These are phyloP conservation scores for Taiozyma sp. DNA, from an alignment of 1,139 yeast species.

Conservation along the genomic window DNA sequence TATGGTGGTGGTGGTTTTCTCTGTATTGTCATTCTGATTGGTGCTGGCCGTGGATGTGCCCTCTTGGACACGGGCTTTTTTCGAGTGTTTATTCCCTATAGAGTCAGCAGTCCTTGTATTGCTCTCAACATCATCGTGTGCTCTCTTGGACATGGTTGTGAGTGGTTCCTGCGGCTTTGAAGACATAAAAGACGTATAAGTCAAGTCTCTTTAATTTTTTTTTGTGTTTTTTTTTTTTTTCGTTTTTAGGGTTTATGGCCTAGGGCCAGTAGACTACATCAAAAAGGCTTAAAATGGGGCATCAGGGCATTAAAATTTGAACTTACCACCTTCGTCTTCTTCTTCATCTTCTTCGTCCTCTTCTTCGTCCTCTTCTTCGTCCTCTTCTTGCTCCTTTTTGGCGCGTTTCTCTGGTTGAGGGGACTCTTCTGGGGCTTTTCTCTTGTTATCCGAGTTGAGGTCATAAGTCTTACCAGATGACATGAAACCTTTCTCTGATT, in stretches of 20 bases:
- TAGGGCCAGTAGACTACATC: not conserved
- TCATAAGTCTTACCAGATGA: constrained; percentile 27
- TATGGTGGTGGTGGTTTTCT: constrained; percentile 2
- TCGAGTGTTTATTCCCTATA: not conserved
- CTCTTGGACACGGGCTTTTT: not conserved
- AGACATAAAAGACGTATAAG: no score
- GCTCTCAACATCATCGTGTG: not conserved
- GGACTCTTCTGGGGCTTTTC: not conserved
- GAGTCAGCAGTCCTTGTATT: not conserved
- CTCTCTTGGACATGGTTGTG: not conserved
- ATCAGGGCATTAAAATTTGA: constrained; percentile 22
- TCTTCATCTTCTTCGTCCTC: constrained; percentile 11
- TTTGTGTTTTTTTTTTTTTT: not conserved
- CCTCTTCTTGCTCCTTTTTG: constrained; percentile 1
- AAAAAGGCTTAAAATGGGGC: not conserved
- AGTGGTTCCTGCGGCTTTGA: no score
- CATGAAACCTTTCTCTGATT: constrained; percentile 22
- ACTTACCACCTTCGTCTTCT: constrained; percentile 20
- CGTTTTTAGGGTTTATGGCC: not conserved
- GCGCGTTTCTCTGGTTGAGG: not conserved
- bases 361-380: constrained; percentile 12
- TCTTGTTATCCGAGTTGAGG: constrained; percentile 11
- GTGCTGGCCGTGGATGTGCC: constrained; percentile 1
- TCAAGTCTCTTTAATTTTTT: no score
- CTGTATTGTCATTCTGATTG: no score